Conservation (phyloP, 768 basidiomycete species). For the Lentinula edodes region DNA sequence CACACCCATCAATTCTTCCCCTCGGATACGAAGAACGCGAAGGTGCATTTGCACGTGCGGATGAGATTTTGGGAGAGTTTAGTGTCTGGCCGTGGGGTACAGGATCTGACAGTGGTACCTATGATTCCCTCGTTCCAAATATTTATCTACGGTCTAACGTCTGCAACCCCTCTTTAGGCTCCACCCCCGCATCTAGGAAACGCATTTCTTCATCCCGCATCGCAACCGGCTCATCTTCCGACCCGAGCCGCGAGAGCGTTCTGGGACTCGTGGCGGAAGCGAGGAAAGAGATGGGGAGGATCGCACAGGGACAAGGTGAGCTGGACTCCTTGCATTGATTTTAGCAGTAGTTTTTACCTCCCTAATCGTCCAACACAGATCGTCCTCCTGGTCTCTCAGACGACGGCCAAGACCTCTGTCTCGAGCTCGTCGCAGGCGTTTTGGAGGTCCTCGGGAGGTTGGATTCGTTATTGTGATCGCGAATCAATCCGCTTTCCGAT, state of each 20-base stretch:
- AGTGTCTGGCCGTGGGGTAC: slow-evolving; percentile 80
- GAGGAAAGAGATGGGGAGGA: slow-evolving; percentile 54
- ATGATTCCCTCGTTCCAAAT: neutral
- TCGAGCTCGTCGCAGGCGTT: slow-evolving; percentile 90
- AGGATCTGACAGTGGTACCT: slow-evolving; percentile 8
- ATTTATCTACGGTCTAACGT: neutral
- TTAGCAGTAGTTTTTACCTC: neutral
- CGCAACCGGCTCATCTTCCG: slow-evolving; percentile 47
- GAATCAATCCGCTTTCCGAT: no score
- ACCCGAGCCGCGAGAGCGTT: slow-evolving; percentile 54
- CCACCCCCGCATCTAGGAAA: slow-evolving; percentile 25
- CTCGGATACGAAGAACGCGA: slow-evolving; percentile 92
- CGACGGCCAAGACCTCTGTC: slow-evolving; percentile 67
- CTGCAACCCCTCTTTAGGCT: neutral
- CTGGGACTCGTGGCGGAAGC: slow-evolving; percentile 72
- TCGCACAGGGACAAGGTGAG: neutral
- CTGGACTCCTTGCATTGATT: neutral
- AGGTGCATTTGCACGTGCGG: slow-evolving; percentile 87
- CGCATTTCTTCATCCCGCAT: slow-evolving; percentile 35
- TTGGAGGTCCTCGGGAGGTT: slow-evolving; percentile 90
- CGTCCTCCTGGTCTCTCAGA: neutral
- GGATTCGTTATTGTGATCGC: slow-evolving; percentile 65
- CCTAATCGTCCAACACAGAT: neutral
- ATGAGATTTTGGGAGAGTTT: slow-evolving; percentile 93
- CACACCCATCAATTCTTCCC: neutral